Base-by-base conservation (phyloP, 2,329 filamentous ascomycete genomes). In the Fusarium gaditjirri region DNA sequence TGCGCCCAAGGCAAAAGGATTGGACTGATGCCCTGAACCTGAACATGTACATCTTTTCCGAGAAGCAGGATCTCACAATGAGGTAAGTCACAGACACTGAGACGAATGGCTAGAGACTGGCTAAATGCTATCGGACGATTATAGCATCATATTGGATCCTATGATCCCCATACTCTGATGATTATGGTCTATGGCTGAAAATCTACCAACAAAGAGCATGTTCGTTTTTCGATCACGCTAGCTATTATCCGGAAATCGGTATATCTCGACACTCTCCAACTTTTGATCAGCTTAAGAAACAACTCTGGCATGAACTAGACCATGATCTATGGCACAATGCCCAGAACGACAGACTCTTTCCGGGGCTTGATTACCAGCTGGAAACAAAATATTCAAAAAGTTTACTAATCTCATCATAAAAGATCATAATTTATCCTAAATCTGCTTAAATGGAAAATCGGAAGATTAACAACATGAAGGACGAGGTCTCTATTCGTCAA, bases 41-140 rank as follows among this genome's bases (percentile, higher is more conserved):
- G 17, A 1, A 0, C 27, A 27, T 17, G 17, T 27, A 13, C 27
- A 14, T 10, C 6, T 29, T 21, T 46, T 46, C 8, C 0, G 9
- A 21, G 19, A 44, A 14, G 25, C 12, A 19, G 17, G 3, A 8
- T 6, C 5, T 19, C 0, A 0, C 3, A 8, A 1, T 19, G 17
- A 12, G 23, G 5, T 21, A 14, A 3, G 3, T 14, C 1, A 44
- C 19, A 46, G 25, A 11, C 19, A 4, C 13, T 21, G 25, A 25
- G 43, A 29, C 0, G 25, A 46, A 3, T 46, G 44, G 44, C n/a
- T 27, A 47, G 3, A 31, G 14, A 8, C 31, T 10, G 27, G 44
- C 0, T 21, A 47, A 12, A 2, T 3, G 2, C 5, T 47, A 7
- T 27, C 2, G 13, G 27, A 47, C 2, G 29, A 8, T n/a, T 21